Conservation (phyloP, 805 yeast species). For the Spathaspora boniae region DNA sequence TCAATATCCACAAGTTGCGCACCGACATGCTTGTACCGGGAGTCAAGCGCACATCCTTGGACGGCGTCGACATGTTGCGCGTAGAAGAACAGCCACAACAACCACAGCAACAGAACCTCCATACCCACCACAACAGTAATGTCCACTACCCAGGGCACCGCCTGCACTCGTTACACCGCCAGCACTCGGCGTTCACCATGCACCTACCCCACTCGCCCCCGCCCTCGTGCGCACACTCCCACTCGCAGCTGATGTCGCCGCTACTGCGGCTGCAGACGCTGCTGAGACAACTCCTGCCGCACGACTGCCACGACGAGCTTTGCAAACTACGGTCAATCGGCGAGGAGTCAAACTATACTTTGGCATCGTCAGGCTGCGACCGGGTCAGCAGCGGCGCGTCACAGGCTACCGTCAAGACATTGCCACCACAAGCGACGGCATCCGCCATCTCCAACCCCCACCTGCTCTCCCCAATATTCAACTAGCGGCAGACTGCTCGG, state of each 20-base stretch:
- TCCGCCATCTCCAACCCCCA: constrained; percentile 6
- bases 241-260: too few species aligned
- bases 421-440: constrained; percentile 1
- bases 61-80: constrained; percentile 7
- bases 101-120: background rate
- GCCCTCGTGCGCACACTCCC: too few species aligned
- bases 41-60: constrained; percentile 14
- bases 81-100: background rate
- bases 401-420: background rate
- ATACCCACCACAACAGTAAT: background rate
- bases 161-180: too few species aligned
- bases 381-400: constrained; percentile 2
- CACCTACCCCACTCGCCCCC: too few species aligned
- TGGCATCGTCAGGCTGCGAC: too few species aligned
- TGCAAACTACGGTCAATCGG: too few species aligned
- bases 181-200: too few species aligned
- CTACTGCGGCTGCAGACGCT: too few species aligned
- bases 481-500: too few species aligned
- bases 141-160: background rate
- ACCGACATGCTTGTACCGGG: constrained; percentile 43
- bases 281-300: too few species aligned
- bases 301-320: too few species aligned
- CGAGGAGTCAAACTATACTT: too few species aligned
- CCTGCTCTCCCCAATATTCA: constrained; percentile 6
- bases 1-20: constrained; percentile 38